These are phyloP conservation scores for Protea cynaroides DNA, from an alignment of 164 flowering plant species.

Conservation along the genomic window DNA sequence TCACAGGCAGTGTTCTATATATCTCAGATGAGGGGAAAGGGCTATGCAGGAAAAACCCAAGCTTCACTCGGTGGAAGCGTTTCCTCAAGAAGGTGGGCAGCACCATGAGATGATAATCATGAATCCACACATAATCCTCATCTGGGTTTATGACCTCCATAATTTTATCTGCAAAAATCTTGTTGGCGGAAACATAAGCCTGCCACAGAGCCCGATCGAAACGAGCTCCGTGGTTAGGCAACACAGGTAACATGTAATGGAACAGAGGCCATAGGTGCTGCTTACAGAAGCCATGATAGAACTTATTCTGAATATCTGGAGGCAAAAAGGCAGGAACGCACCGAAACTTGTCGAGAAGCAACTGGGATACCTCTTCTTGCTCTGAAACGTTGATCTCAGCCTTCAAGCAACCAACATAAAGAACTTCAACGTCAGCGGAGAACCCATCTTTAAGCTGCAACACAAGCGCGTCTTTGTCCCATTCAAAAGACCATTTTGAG, in stretches of 20 bases:
- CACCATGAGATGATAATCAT: constrained; percentile 19
- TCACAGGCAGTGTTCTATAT: constrained; percentile 16
- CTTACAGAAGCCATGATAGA: constrained; percentile 22
- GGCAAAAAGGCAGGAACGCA: constrained; percentile 36
- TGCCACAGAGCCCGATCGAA: constrained; percentile 15
- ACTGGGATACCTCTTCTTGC: constrained; percentile 30
- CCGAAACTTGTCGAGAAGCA: constrained; percentile 27
- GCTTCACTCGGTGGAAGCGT: constrained; percentile 10
- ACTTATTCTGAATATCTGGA: constrained; percentile 5
- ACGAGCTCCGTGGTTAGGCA: constrained; percentile 9
- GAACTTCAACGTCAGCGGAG: constrained; percentile 5
- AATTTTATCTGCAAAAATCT: constrained; percentile 15
- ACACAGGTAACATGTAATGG: constrained; percentile 17
- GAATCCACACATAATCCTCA: constrained; percentile 16
- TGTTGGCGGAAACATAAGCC: constrained; percentile 19
- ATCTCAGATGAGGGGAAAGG: constrained; percentile 18
- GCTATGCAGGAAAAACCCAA: constrained; percentile 19
- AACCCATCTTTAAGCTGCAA: constrained; percentile 33
- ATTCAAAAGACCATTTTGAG: constrained; percentile 32
- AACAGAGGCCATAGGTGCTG: constrained; percentile 20
- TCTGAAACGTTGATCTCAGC: constrained; percentile 12
- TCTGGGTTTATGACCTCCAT: constrained; percentile 21
- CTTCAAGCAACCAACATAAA: constrained; percentile 12
- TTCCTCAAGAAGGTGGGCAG: constrained; percentile 15
- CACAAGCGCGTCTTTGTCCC: constrained; percentile 27